Evolutionary conservation across 2,329 filamentous ascomycete genomes (phyloP).

Genomic region (Ophiocordyceps australis): DNA sequence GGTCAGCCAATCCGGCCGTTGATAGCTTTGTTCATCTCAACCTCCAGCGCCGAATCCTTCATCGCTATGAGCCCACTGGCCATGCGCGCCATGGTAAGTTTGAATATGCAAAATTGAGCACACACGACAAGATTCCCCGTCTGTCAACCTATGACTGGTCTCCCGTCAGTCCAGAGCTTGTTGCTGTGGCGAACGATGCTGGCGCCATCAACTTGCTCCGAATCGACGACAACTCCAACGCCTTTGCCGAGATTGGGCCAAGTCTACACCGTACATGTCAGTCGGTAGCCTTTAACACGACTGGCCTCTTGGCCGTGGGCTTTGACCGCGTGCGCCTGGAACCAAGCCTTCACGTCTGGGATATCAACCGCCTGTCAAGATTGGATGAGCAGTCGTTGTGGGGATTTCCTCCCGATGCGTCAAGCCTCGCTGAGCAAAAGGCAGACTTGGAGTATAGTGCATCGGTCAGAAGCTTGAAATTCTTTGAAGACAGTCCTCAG

Average conservation of each 20-base stretch:
- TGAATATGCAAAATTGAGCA: slow-evolving; percentile 35
- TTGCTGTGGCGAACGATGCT: slow-evolving; percentile 58
- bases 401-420: slow-evolving; percentile 30
- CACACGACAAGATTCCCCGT: slow-evolving; percentile 44
- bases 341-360: slow-evolving; percentile 68
- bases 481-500: slow-evolving; percentile 61
- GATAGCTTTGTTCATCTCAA: slow-evolving; percentile 49
- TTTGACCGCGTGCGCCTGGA: slow-evolving; percentile 70
- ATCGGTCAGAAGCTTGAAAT: slow-evolving; percentile 67
- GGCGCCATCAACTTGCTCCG: slow-evolving; percentile 60
- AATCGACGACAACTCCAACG: slow-evolving; percentile 52
- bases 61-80: slow-evolving; percentile 44
- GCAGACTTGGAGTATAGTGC: slow-evolving; percentile 46
- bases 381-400: slow-evolving; percentile 24
- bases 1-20: slow-evolving; percentile 39
- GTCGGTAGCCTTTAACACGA: slow-evolving; percentile 61
- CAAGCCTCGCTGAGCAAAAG: slow-evolving; percentile 35
- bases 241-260: slow-evolving; percentile 46
- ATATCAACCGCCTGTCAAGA: slow-evolving; percentile 44
- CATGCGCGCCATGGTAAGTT: slow-evolving; percentile 37
- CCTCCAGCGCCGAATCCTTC: slow-evolving; percentile 41
- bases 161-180: slow-evolving; percentile 40
- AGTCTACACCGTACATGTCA: slow-evolving; percentile 66
- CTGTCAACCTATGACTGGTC: slow-evolving; percentile 53
- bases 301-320: slow-evolving; percentile 56